phyloP scores from a whole-genome alignment of 1,139 yeast genomes.

The Zhuliangozyma parablackwelliae region DNA sequence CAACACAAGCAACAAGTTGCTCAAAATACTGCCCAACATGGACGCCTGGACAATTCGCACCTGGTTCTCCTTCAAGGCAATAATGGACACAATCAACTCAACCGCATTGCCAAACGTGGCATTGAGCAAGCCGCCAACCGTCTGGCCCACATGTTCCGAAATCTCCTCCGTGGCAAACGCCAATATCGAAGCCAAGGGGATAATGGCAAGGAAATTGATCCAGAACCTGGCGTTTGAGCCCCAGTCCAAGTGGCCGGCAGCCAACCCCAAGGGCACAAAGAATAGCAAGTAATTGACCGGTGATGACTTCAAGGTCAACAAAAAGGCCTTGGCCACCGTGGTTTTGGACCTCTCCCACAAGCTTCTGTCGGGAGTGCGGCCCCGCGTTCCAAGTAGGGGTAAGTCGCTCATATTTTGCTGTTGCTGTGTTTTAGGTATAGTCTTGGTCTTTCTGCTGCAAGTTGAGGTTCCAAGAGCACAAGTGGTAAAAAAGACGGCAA shows the following conservation, averaged over 20 bases:
- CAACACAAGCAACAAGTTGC: slow-evolving; percentile 79
- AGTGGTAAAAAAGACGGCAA: no score
- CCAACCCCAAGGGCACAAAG: slow-evolving; percentile 84
- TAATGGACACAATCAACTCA: slow-evolving; percentile 87
- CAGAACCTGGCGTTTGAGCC: slow-evolving; percentile 59
- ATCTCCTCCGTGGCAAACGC: slow-evolving; percentile 93
- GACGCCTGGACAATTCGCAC: slow-evolving; percentile 93
- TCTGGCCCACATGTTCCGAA: slow-evolving; percentile 80
- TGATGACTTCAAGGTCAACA: slow-evolving; percentile 50
- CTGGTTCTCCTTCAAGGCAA: slow-evolving; percentile 82
- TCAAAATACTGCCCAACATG: slow-evolving; percentile 89
- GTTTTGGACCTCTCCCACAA: background rate
- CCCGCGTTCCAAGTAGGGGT: no score
- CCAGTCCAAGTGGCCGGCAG: slow-evolving; percentile 59
- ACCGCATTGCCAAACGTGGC: slow-evolving; percentile 96
- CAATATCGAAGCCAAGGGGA: slow-evolving; percentile 85
- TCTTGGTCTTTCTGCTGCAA: no score
- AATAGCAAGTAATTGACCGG: slow-evolving; percentile 74
- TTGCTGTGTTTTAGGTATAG: no score
- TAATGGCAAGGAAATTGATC: slow-evolving; percentile 82
- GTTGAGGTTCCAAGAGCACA: no score
- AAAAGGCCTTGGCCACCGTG: slow-evolving; percentile 9
- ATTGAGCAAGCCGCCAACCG: slow-evolving; percentile 86
- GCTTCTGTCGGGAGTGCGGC: no score
- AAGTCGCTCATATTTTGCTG: no score